Conservation (phyloP, 805 yeast genomes). For the Spathaspora boniae region DNA sequence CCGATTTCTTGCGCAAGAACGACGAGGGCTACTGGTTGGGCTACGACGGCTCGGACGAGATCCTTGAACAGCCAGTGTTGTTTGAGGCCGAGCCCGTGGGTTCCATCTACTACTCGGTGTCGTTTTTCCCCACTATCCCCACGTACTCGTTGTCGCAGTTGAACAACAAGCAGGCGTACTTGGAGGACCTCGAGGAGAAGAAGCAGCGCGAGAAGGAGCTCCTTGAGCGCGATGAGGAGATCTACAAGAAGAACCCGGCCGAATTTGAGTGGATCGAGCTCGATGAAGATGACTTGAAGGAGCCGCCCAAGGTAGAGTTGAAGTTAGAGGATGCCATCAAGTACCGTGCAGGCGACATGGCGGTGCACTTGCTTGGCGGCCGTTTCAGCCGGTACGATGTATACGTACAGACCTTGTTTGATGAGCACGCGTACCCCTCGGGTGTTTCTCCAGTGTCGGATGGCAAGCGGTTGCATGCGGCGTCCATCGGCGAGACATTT, state of each 20-base stretch:
- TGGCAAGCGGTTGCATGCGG: slow-evolving; percentile 39
- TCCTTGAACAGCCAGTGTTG: slow-evolving; percentile 43
- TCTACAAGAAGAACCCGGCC: slow-evolving; percentile 53
- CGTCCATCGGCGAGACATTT: slow-evolving; percentile 56
- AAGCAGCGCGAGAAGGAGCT: slow-evolving; percentile 38
- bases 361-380: slow-evolving; percentile 53
- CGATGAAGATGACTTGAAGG: slow-evolving; percentile 26
- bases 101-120: slow-evolving; percentile 47
- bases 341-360: slow-evolving; percentile 61
- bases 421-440: slow-evolving; percentile 60
- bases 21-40: slow-evolving; percentile 45
- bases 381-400: slow-evolving; percentile 44
- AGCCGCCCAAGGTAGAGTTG: slow-evolving; percentile 41
- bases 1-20: slow-evolving; percentile 47
- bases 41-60: slow-evolving; percentile 49
- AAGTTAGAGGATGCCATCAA: slow-evolving; percentile 51
- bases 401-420: slow-evolving; percentile 58
- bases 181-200: slow-evolving; percentile 32
- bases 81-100: slow-evolving; percentile 44
- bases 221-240: slow-evolving; percentile 47
- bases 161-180: slow-evolving; percentile 41
- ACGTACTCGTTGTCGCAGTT: slow-evolving; percentile 59
- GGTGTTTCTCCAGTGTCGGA: slow-evolving; percentile 48
- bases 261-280: slow-evolving; percentile 63
- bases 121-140: slow-evolving; percentile 65